These are phyloP conservation scores for Nigrospora osmanthi DNA, from an alignment of 2,329 filamentous ascomycete genomes.

Conservation along the genomic window DNA sequence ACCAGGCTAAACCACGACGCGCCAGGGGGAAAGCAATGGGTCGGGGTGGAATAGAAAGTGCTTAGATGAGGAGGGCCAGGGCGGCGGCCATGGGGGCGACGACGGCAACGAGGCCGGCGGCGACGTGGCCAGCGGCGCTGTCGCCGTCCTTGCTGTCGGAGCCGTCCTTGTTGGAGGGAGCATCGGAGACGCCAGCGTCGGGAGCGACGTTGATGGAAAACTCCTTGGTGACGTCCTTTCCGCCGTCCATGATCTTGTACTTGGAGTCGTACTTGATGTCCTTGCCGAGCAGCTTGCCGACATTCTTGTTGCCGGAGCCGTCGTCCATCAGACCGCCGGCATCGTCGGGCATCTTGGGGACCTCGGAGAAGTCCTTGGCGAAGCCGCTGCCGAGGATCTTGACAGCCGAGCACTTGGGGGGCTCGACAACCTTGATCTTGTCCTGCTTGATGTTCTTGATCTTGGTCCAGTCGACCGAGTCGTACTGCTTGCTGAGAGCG, in stretches of 20 bases:
- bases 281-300: conserved; percentile 55
- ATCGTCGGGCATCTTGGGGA: conserved; percentile 54
- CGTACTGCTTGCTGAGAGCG: conserved; percentile 65
- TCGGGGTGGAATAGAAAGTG: too few species aligned
- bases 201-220: conserved; percentile 7
- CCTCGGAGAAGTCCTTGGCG: conserved; percentile 68
- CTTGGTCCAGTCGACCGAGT: conserved; percentile 58
- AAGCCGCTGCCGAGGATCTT: conserved; percentile 57
- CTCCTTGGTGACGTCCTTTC: conserved; percentile 32
- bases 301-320: conserved; percentile 52
- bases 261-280: conserved; percentile 44
- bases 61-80: too few species aligned
- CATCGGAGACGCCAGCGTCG: conserved; percentile 1
- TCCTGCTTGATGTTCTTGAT: conserved; percentile 54
- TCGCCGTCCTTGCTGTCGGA: background rate
- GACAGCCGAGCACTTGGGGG: conserved; percentile 54
- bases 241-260: conserved; percentile 28
- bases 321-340: conserved; percentile 59
- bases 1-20: too few species aligned
- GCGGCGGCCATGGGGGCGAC: background rate
- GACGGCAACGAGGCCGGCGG: background rate
- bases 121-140: background rate
- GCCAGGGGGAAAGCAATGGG: too few species aligned
- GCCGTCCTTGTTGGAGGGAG: background rate
- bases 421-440: conserved; percentile 31